These are phyloP conservation scores for Nicotiana sylvestris DNA, from an alignment of 257 asterid genomes.

Conservation along the genomic window DNA sequence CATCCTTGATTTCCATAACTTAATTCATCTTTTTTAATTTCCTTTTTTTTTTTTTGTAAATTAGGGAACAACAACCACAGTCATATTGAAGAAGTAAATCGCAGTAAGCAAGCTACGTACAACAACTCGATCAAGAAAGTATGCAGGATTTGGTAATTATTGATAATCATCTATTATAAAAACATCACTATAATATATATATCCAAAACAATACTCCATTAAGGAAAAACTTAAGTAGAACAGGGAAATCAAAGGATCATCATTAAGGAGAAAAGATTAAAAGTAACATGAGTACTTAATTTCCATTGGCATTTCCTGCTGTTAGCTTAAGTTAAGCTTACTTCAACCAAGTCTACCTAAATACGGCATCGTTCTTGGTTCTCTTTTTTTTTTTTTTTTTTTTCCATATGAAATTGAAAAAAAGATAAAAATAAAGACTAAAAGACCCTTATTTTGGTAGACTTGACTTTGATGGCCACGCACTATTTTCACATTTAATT, in stretches of 20 bases:
- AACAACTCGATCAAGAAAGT: no score
- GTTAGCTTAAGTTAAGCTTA: slow-evolving; percentile 32
- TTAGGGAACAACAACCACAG: no score
- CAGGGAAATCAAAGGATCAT: neutral
- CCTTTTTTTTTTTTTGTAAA: neutral
- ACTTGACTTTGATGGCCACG: slow-evolving; percentile 34
- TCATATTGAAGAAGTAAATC: no score
- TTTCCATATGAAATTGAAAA: neutral
- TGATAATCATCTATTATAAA: neutral
- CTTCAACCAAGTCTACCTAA: slow-evolving; percentile 48
- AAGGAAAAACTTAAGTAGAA: neutral
- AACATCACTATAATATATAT: neutral
- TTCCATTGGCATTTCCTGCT: neutral
- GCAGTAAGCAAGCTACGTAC: no score
- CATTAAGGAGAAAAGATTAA: neutral
- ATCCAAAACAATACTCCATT: neutral
- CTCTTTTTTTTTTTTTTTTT: neutral
- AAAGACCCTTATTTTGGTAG: slow-evolving; percentile 44
- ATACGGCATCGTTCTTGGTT: slow-evolving; percentile 45
- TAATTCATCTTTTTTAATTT: neutral
- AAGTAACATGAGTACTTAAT: neutral
- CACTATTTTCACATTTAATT: neutral
- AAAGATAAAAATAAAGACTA: neutral
- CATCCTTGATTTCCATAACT: slow-evolving; percentile 12
- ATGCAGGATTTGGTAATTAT: neutral